Base-by-base conservation (phyloP, 495 filamentous ascomycete genomes). In the Aspergillus bertholletiae region DNA sequence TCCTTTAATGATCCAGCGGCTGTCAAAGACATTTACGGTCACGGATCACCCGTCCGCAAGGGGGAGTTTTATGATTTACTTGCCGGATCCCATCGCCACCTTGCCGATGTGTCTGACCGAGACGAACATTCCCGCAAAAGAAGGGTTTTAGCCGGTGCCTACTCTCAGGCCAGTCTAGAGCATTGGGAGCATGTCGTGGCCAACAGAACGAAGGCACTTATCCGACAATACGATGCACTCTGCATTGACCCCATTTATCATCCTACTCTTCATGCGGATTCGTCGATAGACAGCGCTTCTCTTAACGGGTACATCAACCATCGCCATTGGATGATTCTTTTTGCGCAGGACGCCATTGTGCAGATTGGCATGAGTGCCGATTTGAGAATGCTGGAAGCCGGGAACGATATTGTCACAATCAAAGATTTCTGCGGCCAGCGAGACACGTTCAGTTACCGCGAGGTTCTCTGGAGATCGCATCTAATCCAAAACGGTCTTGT, bases 11-110 rank as follows among this genome's bases (percentile, higher is more conserved):
- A 61, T 47, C 18, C 63, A 3, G 44, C 44, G 9, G 76, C 76
- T 12, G 74, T 77, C 51, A 70, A 72, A 56, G 76, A 78, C 48
- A 76, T 79, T 39, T 79, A 77, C 54, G 75, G 75, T 43, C 76
- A 80, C 55, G 63, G 59, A 22, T 73, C 76, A 1, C 59, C 60
- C 40, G 72, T 67, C 46, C 56, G 53, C 45, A 80, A 79, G 52
- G 75, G 72, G 52, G 54, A 59, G 2, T 59, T 65, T 11, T 80
- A 80, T 60, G 52, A 48, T 4, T 51, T 60, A 9, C 24, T 63
- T 7, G 35, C 65, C 4, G 74, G 74, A 3, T 60, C 48, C 5
- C 71, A 73, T 48, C 57, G 27, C 23, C 64, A 71, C 46, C 54
- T 71, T 13, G 60, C 65, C 15, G 65, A 74, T 53, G 61, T 64